These are phyloP conservation scores for Pulveroboletus sp. DNA, from an alignment of 768 basidiomycete species.

Conservation along the genomic window DNA sequence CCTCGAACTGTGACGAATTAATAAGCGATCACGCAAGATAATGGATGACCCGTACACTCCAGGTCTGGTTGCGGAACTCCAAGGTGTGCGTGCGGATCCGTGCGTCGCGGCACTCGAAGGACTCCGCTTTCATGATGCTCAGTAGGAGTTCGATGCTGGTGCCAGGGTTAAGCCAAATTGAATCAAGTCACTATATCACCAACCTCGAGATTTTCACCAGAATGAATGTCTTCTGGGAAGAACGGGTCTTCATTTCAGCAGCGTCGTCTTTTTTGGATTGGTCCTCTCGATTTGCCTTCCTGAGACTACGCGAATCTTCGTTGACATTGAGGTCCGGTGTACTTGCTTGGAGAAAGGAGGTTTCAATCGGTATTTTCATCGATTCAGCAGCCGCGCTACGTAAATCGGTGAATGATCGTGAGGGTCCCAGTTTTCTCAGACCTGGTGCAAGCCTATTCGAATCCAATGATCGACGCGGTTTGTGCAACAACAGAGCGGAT, in stretches of 20 bases:
- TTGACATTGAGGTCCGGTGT: conserved; percentile 16
- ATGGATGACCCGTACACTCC: conserved; percentile 54
- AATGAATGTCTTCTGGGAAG: conserved; percentile 80
- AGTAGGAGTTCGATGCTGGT: conserved; percentile 64
- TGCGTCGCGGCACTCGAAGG: conserved; percentile 78
- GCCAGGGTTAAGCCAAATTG: conserved; percentile 16
- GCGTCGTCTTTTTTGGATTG: conserved; percentile 48
- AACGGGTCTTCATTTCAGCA: conserved; percentile 77
- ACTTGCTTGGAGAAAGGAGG: conserved; percentile 4
- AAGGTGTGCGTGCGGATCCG: conserved; percentile 76
- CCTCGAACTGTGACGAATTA: conserved; percentile 56
- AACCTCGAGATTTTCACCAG: conserved; percentile 72
- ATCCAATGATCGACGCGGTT: conserved; percentile 33
- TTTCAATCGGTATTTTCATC: conserved; percentile 16
- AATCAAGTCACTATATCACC: conserved; percentile 7
- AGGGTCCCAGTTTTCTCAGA: conserved; percentile 51
- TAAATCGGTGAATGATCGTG: conserved; percentile 70
- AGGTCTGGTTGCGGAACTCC: conserved; percentile 78
- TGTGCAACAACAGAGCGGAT: conserved; percentile 39
- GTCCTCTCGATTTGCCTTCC: conserved; percentile 18
- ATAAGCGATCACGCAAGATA: conserved; percentile 5
- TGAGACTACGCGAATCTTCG: conserved; percentile 22
- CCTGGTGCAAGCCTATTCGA: conserved; percentile 36
- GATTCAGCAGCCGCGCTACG: conserved; percentile 43
- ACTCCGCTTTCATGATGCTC: conserved; percentile 78